Evolutionary conservation across 2,329 filamentous ascomycete genomes (phyloP).

Genomic region (Hyphodiscus sp.): DNA sequence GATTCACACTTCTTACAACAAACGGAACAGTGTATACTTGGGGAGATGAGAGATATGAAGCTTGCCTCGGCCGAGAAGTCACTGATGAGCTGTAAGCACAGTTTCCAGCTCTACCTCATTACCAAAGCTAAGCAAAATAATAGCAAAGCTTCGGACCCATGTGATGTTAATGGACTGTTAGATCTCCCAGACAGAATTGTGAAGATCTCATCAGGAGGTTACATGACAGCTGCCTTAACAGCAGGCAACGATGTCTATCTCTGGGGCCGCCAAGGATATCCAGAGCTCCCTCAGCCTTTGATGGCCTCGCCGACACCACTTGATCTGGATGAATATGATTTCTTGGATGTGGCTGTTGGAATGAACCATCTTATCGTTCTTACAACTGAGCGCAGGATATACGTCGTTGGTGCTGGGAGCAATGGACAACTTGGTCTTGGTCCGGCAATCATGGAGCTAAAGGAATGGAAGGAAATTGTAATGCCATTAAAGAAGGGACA

Average conservation of each 20-base stretch:
- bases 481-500: slow-evolving; percentile 16
- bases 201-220: slow-evolving; percentile 48
- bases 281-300: slow-evolving; percentile 14
- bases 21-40: slow-evolving; percentile 35
- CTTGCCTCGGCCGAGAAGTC: slow-evolving; percentile 48
- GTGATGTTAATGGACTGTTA: slow-evolving; percentile 41
- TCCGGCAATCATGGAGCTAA: slow-evolving; percentile 2
- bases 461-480: slow-evolving; percentile 22
- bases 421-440: slow-evolving; percentile 54
- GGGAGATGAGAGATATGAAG: slow-evolving; percentile 53
- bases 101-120: neutral
- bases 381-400: slow-evolving; percentile 43
- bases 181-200: slow-evolving; percentile 46
- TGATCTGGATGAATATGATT: slow-evolving; percentile 40
- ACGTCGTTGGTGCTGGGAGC: slow-evolving; percentile 48
- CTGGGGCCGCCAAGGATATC: slow-evolving; percentile 43
- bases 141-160: slow-evolving; percentile 42
- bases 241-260: slow-evolving; percentile 51
- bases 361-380: slow-evolving; percentile 52
- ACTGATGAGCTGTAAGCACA: slow-evolving; percentile 10
- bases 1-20: slow-evolving; percentile 33
- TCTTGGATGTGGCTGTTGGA: slow-evolving; percentile 52
- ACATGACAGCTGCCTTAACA: slow-evolving; percentile 51
- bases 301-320: slow-evolving; percentile 18
- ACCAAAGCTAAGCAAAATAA: neutral